Base-by-base conservation (phyloP, 257 asterid species). In the Gynochthodes officinalis region DNA sequence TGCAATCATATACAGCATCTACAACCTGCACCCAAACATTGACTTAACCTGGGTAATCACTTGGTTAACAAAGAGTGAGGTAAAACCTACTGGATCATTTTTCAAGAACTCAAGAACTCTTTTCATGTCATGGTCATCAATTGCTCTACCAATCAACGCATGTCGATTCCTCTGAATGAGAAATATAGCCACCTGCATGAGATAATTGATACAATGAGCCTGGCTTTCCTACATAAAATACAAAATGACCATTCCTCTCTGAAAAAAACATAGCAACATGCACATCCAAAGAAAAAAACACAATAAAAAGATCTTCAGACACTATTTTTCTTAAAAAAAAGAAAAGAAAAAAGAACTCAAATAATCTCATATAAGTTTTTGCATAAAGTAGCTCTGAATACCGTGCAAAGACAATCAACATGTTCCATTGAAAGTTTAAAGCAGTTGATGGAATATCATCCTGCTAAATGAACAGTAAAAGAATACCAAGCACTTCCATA, bases 91-190 rank as follows among this genome's bases (percentile, higher is more conserved):
- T 21, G 93, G 93, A 77, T 95, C 98, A 74, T 89, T 85, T 83
- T 89, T 84, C 75, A 90, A 89, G 43, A 95, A 87, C 78, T 86
- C 84, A 61, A 85, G 91, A 81, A 95, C 98, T 80, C 88, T 89
- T 80, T 91, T 79, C 98, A 88, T 91, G 76, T 90, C 98, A n/a
- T 86, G 65, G 78, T 87, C 87, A 77, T 94, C 98, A 71, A 94
- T 94, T 77, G 98, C 98, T 82, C 98, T 84, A 69, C 97, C 96
- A 84, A 93, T 91, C 87, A 89, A 81, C 76, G 96, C 96, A 83
- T 91, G 98, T 5, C 98, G 97, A 79, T 94, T 93, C 89, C 98
- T 89, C 81, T 94, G 98, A 81, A 94, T 94, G 76, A 94, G 85
- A 82, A 94, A 93, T 86, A 93, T 87, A 42, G 96, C 98, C 3